Evolutionary conservation across 495 filamentous ascomycete genomes (phyloP), one percentile per base, ranked within the genome.

Genomic region (Xylaria telfairii): DNA sequence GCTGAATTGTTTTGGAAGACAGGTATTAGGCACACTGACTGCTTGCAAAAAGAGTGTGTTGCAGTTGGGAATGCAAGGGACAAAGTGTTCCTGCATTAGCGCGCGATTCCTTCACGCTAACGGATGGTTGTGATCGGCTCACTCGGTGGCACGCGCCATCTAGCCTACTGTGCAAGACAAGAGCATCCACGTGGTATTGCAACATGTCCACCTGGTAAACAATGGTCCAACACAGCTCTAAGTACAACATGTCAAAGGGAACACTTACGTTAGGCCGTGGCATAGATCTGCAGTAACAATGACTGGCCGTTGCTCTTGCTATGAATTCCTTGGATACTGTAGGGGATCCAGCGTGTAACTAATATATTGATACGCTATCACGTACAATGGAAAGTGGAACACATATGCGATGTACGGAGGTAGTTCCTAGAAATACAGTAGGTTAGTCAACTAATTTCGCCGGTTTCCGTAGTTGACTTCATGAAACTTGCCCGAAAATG

Each of bases 51-150:
- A 65, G 34, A 17, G 37, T 4, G 61, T 32, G 26, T 4, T 30
- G 42, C 34, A n/a, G 57, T 49, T 21, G 34, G 15, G 37, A 12
- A 39, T 70, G 60, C 37, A 63, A 63, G 68, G 56, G 2, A 47
- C 28, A 49, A 42, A 54, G 39, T 21, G 68, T 70, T 70, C 68
- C 68, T 70, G 68, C 68, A 70, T 70, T 70, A 70, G 68, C 51
- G 60, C 59, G 2, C 37, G 61, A 65, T 56, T 47, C 49, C 19
- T 42, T 13, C 24, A 24, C 21, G 54, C 32, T 61, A 60, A 60
- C 32, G 66, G 10, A n/a, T 49, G n/a, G n/a, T 15, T 42, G 46
- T 42, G 37, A 54, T 54, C 51, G 13, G 51, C 15, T 54, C 51
- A 54, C 15, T 54, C 19, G 30, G 19, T 13, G 46, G 46, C 19